Evolutionary conservation across 2,329 filamentous ascomycete genomes (phyloP), one percentile per base, ranked within the genome.

Genomic region (Pseudogymnoascus sp.): DNA sequence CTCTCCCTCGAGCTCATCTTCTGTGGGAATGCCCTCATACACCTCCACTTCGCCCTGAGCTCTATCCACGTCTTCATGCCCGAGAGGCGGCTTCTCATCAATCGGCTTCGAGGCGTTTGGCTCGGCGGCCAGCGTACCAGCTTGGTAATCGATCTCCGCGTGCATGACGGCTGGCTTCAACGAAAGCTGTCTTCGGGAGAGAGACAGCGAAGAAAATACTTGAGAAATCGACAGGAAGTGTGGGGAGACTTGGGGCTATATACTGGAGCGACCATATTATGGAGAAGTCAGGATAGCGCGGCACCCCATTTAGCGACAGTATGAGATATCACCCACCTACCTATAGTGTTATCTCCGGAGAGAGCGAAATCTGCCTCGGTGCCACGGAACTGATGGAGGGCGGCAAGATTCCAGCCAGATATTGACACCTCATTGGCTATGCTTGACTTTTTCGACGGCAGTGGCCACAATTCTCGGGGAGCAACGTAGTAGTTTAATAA

Each of bases 1-100:
- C 37, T 37, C 33, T 26, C 59, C 59, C n/a, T 47, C 50, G n/a
- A 64, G 47, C 47, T 64, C 63, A 31, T 64, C 63, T 14, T 37
- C 33, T n/a, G 63, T 64, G 14, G 64, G 64, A 31, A 44, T 26
- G 26, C n/a, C 37, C 19, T 44, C 50, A 5, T 65, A 42, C 37
- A 61, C 37, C 24, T 61, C 59, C 19, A 61, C 59, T 26, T 38
- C 33, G 14, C 59, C 59, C 16, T 26, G 19, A 3, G 33, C 37
- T 37, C 59, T 61, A 42, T 61, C 59, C 13, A 42, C 59, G 13
- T 10, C 19, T 42, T 61, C 33, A 19, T 61, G 19, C 13, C 31
- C 33, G 8, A 61, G 11, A n/a, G 59, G 16, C 19, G 24, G n/a
- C 19, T 61, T 61, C 59, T 61, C 59, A 37, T 61, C 59, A 38